These are phyloP conservation scores for Notholithocarpus densiflorus DNA, from an alignment of 306 rosid species.

Conservation along the genomic window DNA sequence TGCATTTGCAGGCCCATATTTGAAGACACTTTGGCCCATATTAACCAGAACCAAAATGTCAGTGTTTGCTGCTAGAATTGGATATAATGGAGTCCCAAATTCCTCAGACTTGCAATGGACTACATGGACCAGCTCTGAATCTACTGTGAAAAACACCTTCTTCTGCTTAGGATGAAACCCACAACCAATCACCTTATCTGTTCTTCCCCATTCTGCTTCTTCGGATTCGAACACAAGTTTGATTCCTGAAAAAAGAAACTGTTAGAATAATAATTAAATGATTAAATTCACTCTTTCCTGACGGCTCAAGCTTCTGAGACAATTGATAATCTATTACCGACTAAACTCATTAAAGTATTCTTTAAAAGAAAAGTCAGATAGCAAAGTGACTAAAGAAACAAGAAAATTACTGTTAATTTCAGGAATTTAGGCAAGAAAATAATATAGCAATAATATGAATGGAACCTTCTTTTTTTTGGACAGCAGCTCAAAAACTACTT, in stretches of 20 bases:
- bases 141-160: slow-evolving; percentile 83
- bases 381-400: neutral
- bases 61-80: slow-evolving; percentile 59
- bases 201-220: slow-evolving; percentile 63
- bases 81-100: slow-evolving; percentile 64
- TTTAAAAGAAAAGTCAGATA: neutral
- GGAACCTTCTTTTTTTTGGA: neutral
- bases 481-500: neutral
- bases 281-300: neutral
- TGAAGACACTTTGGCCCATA: slow-evolving; percentile 79
- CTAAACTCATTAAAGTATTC: neutral
- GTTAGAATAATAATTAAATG: neutral
- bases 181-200: slow-evolving; percentile 74
- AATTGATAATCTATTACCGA: no score
- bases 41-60: slow-evolving; percentile 64
- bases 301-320: no score
- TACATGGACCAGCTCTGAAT: slow-evolving; percentile 70
- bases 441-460: neutral
- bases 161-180: slow-evolving; percentile 83
- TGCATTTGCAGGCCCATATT: slow-evolving; percentile 70
- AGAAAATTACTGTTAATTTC: neutral
- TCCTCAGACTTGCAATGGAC: slow-evolving; percentile 71
- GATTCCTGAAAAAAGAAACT: slow-evolving; percentile 48
- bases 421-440: neutral
- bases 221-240: slow-evolving; percentile 63